These are phyloP conservation scores for Eleusine indica DNA, from an alignment of 176 grass and related monocot species.

Conservation along the genomic window DNA sequence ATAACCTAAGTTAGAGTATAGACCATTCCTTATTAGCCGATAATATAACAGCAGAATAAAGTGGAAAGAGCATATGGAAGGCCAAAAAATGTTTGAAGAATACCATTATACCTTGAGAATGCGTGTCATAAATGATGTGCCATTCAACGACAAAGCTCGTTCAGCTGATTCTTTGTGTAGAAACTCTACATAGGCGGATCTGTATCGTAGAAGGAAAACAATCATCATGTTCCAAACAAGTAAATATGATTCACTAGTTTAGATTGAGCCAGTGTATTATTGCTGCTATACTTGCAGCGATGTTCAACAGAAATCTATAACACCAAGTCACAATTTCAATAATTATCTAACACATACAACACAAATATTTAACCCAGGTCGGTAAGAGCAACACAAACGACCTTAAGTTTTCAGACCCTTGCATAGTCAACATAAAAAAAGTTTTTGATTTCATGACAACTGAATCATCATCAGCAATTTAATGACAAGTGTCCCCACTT, in stretches of 20 bases:
- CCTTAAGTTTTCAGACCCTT: not conserved
- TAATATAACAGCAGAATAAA: not conserved
- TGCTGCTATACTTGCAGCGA: slow-evolving; percentile 21
- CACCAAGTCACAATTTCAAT: not conserved
- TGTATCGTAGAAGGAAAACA: slow-evolving; percentile 37
- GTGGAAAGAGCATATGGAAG: not conserved
- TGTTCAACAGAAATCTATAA: slow-evolving; percentile 10
- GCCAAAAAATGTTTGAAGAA: slow-evolving; percentile 2
- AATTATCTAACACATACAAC: not conserved
- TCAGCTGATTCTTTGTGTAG: slow-evolving; percentile 92
- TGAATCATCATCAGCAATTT: not conserved
- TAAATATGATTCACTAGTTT: not conserved
- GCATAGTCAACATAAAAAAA: not conserved
- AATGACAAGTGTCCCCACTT: not conserved
- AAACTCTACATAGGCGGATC: slow-evolving; percentile 89
- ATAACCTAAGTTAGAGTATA: not conserved
- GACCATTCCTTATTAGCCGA: not conserved
- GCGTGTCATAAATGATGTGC: slow-evolving; percentile 95
- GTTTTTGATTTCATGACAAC: slow-evolving; percentile 19
- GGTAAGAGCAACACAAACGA: not conserved
- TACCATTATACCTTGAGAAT: slow-evolving; percentile 76
- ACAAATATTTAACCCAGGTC: not conserved
- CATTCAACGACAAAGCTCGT: slow-evolving; percentile 79
- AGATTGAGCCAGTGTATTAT: not conserved
- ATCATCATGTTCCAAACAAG: slow-evolving; percentile 16